These are phyloP conservation scores for Fusarium staphyleae DNA, from an alignment of 2,329 filamentous ascomycete species.

Conservation along the genomic window DNA sequence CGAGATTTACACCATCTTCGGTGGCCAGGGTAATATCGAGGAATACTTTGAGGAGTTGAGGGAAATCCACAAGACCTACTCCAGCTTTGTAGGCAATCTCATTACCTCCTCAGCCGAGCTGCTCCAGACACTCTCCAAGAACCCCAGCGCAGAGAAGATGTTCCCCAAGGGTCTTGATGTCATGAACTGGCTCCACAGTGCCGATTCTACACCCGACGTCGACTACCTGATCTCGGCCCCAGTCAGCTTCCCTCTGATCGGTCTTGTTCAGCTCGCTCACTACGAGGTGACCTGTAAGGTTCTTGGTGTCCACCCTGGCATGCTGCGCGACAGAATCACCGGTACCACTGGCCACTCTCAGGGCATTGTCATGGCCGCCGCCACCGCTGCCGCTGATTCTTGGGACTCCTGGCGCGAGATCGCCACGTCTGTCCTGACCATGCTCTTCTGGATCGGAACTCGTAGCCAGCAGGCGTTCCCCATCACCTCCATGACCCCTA, in stretches of 20 bases:
- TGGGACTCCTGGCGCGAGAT: slow-evolving; percentile 92
- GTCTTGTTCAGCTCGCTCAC: slow-evolving; percentile 93
- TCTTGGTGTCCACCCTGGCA: slow-evolving; percentile 86
- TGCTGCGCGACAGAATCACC: slow-evolving; percentile 81
- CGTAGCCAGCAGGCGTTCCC: slow-evolving; percentile 98
- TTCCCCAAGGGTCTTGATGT: slow-evolving; percentile 97
- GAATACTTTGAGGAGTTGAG: slow-evolving; percentile 99
- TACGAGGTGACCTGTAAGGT: slow-evolving; percentile 94
- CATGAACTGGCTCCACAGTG: slow-evolving; percentile 89
- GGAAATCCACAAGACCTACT: slow-evolving; percentile 89
- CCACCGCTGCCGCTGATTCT: slow-evolving; percentile 86
- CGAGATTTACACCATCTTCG: slow-evolving; percentile 91
- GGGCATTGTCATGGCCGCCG: slow-evolving; percentile 91
- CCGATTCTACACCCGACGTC: slow-evolving; percentile 87
- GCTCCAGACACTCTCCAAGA: slow-evolving; percentile 82
- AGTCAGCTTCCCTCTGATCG: slow-evolving; percentile 95
- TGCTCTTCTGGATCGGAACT: slow-evolving; percentile 98
- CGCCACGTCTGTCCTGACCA: slow-evolving; percentile 80
- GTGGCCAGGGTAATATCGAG: slow-evolving; percentile 98
- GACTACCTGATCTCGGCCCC: slow-evolving; percentile 95
- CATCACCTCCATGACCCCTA: slow-evolving; percentile 89
- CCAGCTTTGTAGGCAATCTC: slow-evolving; percentile 87
- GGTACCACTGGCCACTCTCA: slow-evolving; percentile 97
- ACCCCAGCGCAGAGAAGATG: slow-evolving; percentile 89
- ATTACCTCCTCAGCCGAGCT: slow-evolving; percentile 82